Base-by-base conservation (phyloP, 495 filamentous ascomycete species). In the Penicillium parvum region DNA sequence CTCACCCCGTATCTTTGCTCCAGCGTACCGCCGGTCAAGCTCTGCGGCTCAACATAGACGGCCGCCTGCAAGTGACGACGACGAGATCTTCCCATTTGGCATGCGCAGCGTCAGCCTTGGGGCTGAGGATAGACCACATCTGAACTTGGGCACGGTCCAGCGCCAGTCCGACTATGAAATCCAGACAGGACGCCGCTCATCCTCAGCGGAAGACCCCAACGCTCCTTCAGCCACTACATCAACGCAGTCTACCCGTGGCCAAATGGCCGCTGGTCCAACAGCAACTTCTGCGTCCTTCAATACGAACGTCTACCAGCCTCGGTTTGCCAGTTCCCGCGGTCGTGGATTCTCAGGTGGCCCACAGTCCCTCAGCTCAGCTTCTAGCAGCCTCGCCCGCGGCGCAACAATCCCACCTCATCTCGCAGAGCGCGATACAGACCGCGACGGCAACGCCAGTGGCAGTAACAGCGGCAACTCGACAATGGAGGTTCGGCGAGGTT, bases 61-160 rank as follows among this genome's bases (percentile, higher is more conserved):
- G 11, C 57, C 53, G 4, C 37, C 66, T 22, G 56, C 60, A 26
- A 57, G 75, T 2, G 86, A 89, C 21, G 75, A 81, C 11, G 76
- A 77, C 19, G 80, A 85, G 22, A 63, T 82, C 6, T 73, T 72
- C 33, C 68, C 73, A 15, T 82, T 82, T 46, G 81, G 75, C 4
- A 77, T 86, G 61, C 83, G 86, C 14, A 89, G 86, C 53, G 72
- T 88, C 5, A 91, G 88, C 56, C 65, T 91, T 3, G 86, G 85
- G 2, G 76, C 76, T 1, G 84, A 86, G 42, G 84, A 86, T 25
- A 61, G 77, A 7, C 74, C 79, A 10, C 75, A 78, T 19, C 71
- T 75, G 6, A 79, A 73, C 30, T 62, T 84, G 1, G 82, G 79
- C 50, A 54, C 59, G 9, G n/a, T n/a, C n/a, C 71, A 81, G 15